A percentile compares a stretch with the other conserved stretches of the same genome.
These are phyloP conservation scores for Nicotiana attenuata DNA, from an alignment of 257 asterid species.

Conservation along the genomic window DNA sequence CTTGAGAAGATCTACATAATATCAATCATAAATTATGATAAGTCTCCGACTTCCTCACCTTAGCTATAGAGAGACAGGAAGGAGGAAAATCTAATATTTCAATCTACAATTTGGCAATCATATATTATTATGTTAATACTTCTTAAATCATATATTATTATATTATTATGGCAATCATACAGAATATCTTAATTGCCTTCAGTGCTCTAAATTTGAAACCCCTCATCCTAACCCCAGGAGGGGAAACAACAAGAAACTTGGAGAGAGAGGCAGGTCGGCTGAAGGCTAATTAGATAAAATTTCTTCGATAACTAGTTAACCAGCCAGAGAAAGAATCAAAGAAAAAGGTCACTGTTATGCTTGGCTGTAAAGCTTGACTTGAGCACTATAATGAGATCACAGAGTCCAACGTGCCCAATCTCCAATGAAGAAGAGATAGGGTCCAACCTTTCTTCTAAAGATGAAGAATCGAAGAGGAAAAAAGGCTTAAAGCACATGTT, in stretches of 20 bases:
- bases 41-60: background rate
- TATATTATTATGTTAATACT: background rate
- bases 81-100: background rate
- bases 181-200: background rate
- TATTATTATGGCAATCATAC: no score
- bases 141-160: no score
- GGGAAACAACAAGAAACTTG: background rate
- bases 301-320: background rate
- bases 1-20: conserved; percentile 60
- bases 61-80: background rate
- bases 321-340: background rate
- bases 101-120: background rate
- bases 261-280: background rate
- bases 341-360: background rate
- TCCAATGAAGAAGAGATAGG: background rate
- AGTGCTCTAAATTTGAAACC: background rate
- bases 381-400: background rate
- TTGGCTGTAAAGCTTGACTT: background rate
- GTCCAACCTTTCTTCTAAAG: background rate
- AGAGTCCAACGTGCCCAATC: background rate
- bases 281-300: background rate
- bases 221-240: background rate
- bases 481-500: background rate
- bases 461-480: background rate
- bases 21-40: conserved; percentile 3